Percentiles rank a stretch among this genome's conserved stretches.
Conservation (phyloP, 495 filamentous ascomycete species). For the Ramalina intermedia region DNA sequence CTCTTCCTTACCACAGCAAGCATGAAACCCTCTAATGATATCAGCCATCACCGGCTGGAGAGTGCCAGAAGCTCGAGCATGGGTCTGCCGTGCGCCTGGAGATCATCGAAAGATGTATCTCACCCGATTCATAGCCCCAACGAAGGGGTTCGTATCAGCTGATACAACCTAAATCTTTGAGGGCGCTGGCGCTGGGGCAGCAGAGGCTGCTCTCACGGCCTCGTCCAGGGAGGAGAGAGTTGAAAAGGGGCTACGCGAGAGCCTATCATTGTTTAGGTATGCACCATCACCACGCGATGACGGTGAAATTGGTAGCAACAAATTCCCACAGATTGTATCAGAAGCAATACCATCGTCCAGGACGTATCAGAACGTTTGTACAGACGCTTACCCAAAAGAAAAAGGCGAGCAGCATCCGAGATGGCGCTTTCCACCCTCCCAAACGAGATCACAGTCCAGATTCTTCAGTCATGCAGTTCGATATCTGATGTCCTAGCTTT, state of each 20-base stretch:
- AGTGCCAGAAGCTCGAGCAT: background rate
- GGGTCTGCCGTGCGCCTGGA: background rate
- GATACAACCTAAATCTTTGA: constrained; percentile 25
- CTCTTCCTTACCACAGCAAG: background rate
- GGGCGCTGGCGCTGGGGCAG: constrained; percentile 17
- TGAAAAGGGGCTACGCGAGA: background rate
- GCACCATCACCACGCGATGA: background rate
- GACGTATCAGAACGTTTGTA: background rate
- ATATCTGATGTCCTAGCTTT: constrained; percentile 41
- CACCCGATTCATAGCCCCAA: constrained; percentile 53
- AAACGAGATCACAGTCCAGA: constrained; percentile 46
- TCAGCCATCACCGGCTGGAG: constrained; percentile 8
- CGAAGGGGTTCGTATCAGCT: constrained; percentile 49
- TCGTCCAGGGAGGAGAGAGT: constrained; percentile 1
- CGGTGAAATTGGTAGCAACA: no score
- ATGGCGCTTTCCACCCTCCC: constrained; percentile 39
- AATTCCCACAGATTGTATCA: background rate
- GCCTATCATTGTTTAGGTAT: background rate
- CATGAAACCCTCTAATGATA: background rate
- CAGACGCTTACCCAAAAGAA: background rate
- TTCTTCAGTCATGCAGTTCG: constrained; percentile 40
- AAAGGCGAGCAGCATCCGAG: constrained; percentile 5
- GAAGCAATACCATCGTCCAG: background rate
- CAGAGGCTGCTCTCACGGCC: background rate
- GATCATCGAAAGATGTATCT: constrained; percentile 25